These are phyloP conservation scores for Fagopyrum esculentum DNA, from an alignment of 148 eudicot species.

Conservation along the genomic window DNA sequence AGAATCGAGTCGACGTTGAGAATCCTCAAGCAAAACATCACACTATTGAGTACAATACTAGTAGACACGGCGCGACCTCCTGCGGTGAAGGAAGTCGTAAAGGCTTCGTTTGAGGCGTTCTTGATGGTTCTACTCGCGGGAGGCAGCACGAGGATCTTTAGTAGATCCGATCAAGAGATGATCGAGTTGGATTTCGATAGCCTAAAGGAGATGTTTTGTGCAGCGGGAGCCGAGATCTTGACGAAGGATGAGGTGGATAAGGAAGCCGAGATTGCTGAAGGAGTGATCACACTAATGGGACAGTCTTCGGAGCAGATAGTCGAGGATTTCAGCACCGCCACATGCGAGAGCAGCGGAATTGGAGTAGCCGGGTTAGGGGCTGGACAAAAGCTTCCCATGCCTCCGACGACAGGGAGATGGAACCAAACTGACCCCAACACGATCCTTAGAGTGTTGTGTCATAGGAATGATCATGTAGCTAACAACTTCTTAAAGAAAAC, in stretches of 20 bases:
- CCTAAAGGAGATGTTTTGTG: constrained; percentile 56
- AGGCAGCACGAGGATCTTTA: constrained; percentile 53
- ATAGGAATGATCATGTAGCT: constrained; percentile 61
- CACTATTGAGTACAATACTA: constrained; percentile 59
- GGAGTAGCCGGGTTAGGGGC: constrained; percentile 40
- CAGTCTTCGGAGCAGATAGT: constrained; percentile 66
- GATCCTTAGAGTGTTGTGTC: constrained; percentile 75
- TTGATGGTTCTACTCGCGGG: constrained; percentile 85
- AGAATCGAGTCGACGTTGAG: constrained; percentile 58
- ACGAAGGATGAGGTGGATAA: constrained; percentile 62
- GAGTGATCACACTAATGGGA: constrained; percentile 76
- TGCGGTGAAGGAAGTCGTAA: constrained; percentile 81
- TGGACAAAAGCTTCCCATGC: constrained; percentile 66
- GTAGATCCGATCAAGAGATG: constrained; percentile 44
- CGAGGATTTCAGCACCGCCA: constrained; percentile 62
- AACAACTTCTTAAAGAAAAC: constrained; percentile 73
- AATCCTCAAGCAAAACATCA: constrained; percentile 65
- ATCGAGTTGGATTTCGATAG: constrained; percentile 65
- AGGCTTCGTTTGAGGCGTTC: constrained; percentile 75
- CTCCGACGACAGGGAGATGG: constrained; percentile 86
- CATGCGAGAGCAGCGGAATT: constrained; percentile 65
- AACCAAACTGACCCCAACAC: constrained; percentile 77
- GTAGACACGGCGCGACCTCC: constrained; percentile 63
- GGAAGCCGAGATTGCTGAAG: constrained; percentile 73
- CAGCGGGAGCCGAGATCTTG: constrained; percentile 51